Base-by-base conservation (phyloP, 768 basidiomycete genomes). In the Suillus paluster region DNA sequence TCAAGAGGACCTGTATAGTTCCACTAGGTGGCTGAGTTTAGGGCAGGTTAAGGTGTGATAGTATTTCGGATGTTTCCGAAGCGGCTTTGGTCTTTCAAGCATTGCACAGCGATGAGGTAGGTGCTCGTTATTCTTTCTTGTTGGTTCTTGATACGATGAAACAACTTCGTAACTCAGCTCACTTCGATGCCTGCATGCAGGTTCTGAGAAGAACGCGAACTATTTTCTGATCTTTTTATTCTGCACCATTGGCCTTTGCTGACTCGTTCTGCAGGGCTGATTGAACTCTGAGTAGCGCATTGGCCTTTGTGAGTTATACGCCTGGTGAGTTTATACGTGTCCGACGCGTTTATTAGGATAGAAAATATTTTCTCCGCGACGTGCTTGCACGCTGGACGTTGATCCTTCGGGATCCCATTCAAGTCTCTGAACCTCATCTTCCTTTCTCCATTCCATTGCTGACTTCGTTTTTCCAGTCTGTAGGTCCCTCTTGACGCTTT, bases 331-430 rank as follows among this genome's bases (percentile, higher is more conserved):
- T 44, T 61, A 57, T 46, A 17, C 17, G 7, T 61, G 30, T 58
- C 30, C 5, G 8, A 41, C 57, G 48, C 42, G 57, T 34, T 60
- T 15, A 64, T 70, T 60, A 78, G 77, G 84, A 86, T 80, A 84
- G 73, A 81, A 73, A 58, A 63, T 7, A 19, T 50, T 78, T 78
- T 81, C n/a, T 75, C 77, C 75, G 78, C 79, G 86, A 88, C 80
- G 87, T 85, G 86, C 78, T 75, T 75, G 81, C 83, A 84, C 84
- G 38, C 66, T 87, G 86, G 79, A 81, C 79, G 78, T 71, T 69
- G 74, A 83, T 86, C 86, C 86, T 86, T 85, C 76, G 80, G 87
- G 84, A 88, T 82, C 86, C 86, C 49, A 89, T 90, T 90, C 88
- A 89, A 90, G 88, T 89, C 87, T 84, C 88, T 89, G 88, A 89